These are phyloP conservation scores for Aspergillus luchuensis DNA, from an alignment of 2,329 filamentous ascomycete species.

Conservation along the genomic window DNA sequence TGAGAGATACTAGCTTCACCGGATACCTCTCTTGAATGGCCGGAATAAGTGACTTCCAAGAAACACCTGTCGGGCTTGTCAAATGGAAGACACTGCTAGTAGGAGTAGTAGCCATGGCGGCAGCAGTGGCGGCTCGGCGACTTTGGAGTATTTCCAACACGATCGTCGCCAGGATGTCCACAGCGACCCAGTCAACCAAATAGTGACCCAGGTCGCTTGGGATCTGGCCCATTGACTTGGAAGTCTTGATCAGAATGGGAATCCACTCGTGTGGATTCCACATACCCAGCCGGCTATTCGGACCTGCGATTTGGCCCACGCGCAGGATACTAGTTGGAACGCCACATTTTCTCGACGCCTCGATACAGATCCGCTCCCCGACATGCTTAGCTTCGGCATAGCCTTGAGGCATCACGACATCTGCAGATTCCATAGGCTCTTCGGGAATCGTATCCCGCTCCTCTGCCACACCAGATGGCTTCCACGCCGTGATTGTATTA, in stretches of 20 bases:
- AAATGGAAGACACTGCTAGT: neutral
- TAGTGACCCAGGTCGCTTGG: slow-evolving; percentile 50
- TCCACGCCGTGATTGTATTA: slow-evolving; percentile 25
- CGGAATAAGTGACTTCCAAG: neutral
- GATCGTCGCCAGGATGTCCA: slow-evolving; percentile 32
- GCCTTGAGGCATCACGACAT: slow-evolving; percentile 34
- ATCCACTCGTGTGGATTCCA: slow-evolving; percentile 64
- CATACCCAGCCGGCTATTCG: neutral
- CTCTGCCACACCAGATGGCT: neutral
- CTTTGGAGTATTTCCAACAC: neutral
- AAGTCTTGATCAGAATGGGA: slow-evolving; percentile 52
- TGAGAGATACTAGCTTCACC: neutral
- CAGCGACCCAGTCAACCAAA: slow-evolving; percentile 57
- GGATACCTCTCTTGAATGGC: neutral
- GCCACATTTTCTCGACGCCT: slow-evolving; percentile 22
- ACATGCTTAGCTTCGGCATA: slow-evolving; percentile 39
- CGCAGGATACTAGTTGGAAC: slow-evolving; percentile 28
- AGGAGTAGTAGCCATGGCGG: neutral
- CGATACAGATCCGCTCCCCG: slow-evolving; percentile 48
- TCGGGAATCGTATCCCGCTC: neutral
- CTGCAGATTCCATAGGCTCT: neutral
- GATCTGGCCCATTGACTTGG: slow-evolving; percentile 51
- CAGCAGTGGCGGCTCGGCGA: neutral
- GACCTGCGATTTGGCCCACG: slow-evolving; percentile 38
- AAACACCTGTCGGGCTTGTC: neutral